phyloP scores from a whole-genome alignment of 805 yeast genomes.

The Wickerhamomyces queroliae region DNA sequence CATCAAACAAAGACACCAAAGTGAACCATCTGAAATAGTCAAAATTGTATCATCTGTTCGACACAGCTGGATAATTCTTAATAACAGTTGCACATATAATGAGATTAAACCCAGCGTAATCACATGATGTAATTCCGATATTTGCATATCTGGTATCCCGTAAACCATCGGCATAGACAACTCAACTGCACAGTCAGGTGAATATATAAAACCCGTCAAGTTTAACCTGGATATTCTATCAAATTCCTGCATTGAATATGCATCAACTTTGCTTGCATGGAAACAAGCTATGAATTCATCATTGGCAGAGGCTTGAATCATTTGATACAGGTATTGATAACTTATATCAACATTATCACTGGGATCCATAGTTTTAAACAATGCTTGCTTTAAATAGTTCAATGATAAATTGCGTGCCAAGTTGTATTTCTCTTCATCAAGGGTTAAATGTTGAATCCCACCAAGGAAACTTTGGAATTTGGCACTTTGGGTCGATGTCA shows the following conservation, averaged over 20 bases:
- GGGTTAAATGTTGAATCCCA: conserved; percentile 47
- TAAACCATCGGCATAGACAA: conserved; percentile 30
- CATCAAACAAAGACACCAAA: conserved; percentile 60
- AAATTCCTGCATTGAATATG: conserved; percentile 62
- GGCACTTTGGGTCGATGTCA: conserved; percentile 55
- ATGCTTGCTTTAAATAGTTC: conserved; percentile 37
- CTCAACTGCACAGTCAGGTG: conserved; percentile 83
- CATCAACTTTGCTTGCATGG: conserved; percentile 66
- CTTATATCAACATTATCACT: conserved; percentile 17
- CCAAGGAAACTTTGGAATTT: conserved; percentile 59
- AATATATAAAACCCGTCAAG: conserved; percentile 60
- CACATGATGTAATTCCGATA: conserved; percentile 13
- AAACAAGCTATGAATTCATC: conserved; percentile 63
- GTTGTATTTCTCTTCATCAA: conserved; percentile 37
- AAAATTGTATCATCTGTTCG: conserved; percentile 75
- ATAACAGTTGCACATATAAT: conserved; percentile 24
- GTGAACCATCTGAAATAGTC: conserved; percentile 64
- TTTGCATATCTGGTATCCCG: conserved; percentile 52
- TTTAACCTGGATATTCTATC: conserved; percentile 46
- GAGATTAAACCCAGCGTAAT: conserved; percentile 13
- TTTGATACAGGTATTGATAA: conserved; percentile 16
- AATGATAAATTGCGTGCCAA: conserved; percentile 38
- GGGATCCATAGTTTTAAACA: conserved; percentile 8
- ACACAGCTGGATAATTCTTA: conserved; percentile 57
- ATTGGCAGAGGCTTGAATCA: conserved; percentile 26